Conservation (phyloP, 2,329 filamentous ascomycete species). For the Thielaviopsis ethacetica region DNA sequence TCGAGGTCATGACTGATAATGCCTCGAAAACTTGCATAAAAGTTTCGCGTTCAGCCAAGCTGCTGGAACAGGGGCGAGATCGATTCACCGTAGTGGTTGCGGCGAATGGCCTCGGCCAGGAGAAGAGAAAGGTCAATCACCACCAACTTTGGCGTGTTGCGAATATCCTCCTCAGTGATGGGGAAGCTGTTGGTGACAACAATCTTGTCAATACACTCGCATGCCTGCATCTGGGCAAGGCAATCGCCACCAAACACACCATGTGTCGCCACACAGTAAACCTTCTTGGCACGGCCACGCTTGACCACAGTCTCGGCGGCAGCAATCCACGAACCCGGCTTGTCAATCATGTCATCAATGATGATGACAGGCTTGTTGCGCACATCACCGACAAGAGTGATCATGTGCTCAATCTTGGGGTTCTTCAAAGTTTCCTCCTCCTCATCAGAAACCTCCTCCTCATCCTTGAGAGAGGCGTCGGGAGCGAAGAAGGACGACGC, state of each 20-base stretch:
- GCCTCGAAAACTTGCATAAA: not conserved
- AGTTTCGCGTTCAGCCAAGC: slow-evolving; percentile 29
- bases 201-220: slow-evolving; percentile 84
- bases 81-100: slow-evolving; percentile 91
- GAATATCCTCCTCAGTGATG: slow-evolving; percentile 58
- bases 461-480: slow-evolving; percentile 59
- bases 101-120: slow-evolving; percentile 78
- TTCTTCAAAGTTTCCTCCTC: slow-evolving; percentile 81
- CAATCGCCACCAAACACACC: slow-evolving; percentile 85
- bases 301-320: slow-evolving; percentile 95
- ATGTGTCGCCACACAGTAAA: slow-evolving; percentile 96
- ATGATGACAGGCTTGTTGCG: slow-evolving; percentile 78
- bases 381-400: slow-evolving; percentile 94
- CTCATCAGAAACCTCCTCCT: slow-evolving; percentile 68
- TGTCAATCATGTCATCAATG: slow-evolving; percentile 98
- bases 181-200: slow-evolving; percentile 97
- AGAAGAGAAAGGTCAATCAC: slow-evolving; percentile 79
- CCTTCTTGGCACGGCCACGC: slow-evolving; percentile 75
- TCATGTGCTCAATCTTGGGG: slow-evolving; percentile 75
- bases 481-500: slow-evolving; percentile 68
- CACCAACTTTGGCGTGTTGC: slow-evolving; percentile 64
- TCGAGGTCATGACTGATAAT: not conserved
- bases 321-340: slow-evolving; percentile 90
- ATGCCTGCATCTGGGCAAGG: slow-evolving; percentile 76
- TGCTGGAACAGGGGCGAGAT: slow-evolving; percentile 56